Evolutionary conservation across 2,329 filamentous ascomycete species (phyloP).

Genomic region (Clathrospora elynae): DNA sequence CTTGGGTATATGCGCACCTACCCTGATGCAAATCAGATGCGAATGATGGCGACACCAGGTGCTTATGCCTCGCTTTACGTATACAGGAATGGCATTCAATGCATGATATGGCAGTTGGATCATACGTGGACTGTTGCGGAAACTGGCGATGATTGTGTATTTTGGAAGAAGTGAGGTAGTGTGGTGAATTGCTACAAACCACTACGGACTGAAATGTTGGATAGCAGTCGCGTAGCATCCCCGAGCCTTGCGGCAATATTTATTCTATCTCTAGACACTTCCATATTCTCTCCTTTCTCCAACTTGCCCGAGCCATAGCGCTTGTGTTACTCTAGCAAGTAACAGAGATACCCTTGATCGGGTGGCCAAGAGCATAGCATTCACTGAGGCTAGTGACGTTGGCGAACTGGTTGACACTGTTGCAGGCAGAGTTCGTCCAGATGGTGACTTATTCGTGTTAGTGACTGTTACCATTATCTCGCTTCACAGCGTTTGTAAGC

Average conservation of each 20-base stretch:
- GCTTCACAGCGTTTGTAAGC: no score
- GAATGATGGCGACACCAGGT: no score
- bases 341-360: constrained; percentile 17
- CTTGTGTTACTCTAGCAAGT: constrained; percentile 18
- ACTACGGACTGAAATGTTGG: constrained; percentile 8
- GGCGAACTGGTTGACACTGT: constrained; percentile 8
- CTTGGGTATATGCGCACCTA: no score
- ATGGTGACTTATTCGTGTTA: constrained; percentile 14
- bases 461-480: no score
- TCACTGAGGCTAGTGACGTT: constrained; percentile 7
- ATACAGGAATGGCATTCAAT: no score
- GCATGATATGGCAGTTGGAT: no score
- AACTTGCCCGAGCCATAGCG: background rate
- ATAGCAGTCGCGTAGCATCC: constrained; percentile 5
- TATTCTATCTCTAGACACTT: background rate
- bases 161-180: background rate
- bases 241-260: constrained; percentile 8
- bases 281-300: no score
- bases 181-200: constrained; percentile 1
- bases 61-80: no score
- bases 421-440: constrained; percentile 14
- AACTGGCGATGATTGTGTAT: no score
- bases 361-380: constrained; percentile 12
- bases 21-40: no score
- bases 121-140: no score